These are phyloP conservation scores for Boletus vinaceobasis DNA, from an alignment of 768 basidiomycete genomes.

Conservation along the genomic window DNA sequence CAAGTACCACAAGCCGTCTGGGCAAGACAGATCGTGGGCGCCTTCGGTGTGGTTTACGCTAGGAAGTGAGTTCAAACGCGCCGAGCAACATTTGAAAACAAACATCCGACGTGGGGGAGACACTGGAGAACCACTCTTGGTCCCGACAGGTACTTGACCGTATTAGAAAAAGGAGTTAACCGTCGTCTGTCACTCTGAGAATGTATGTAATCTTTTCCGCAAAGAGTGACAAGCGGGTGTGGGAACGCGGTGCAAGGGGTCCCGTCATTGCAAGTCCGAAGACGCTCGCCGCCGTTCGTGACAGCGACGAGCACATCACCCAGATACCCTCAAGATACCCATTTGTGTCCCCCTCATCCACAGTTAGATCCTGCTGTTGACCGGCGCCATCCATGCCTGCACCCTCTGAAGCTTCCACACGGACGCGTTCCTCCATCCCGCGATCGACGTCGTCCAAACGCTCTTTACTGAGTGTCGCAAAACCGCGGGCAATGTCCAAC, in stretches of 20 bases:
- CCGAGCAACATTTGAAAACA: not conserved
- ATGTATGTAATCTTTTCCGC: not conserved
- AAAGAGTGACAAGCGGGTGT: conserved; percentile 2
- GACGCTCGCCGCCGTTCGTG: conserved; percentile 18
- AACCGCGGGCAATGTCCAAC: conserved; percentile 53
- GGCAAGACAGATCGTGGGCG: not conserved
- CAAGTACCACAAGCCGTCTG: too few relatives aligned
- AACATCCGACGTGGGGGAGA: not conserved
- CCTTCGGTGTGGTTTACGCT: not conserved
- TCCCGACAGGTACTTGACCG: too few relatives aligned
- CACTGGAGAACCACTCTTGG: not conserved
- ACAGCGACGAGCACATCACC: conserved; percentile 13
- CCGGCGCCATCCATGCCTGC: conserved; percentile 22
- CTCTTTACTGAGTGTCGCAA: conserved; percentile 43
- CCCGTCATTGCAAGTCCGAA: not conserved
- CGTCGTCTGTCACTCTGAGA: too few relatives aligned
- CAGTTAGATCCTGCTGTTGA: not conserved
- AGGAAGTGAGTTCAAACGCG: not conserved
- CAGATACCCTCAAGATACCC: conserved; percentile 21
- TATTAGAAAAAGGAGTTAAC: too few relatives aligned
- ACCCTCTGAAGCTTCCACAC: conserved; percentile 56
- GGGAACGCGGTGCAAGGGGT: conserved; percentile 17
- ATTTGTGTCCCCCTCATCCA: not conserved
- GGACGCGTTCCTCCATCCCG: conserved; percentile 37
- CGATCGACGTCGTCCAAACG: conserved; percentile 39